Evolutionary conservation across 2,329 filamentous ascomycete species (phyloP).

Genomic region (Diaporthe citriasiana): DNA sequence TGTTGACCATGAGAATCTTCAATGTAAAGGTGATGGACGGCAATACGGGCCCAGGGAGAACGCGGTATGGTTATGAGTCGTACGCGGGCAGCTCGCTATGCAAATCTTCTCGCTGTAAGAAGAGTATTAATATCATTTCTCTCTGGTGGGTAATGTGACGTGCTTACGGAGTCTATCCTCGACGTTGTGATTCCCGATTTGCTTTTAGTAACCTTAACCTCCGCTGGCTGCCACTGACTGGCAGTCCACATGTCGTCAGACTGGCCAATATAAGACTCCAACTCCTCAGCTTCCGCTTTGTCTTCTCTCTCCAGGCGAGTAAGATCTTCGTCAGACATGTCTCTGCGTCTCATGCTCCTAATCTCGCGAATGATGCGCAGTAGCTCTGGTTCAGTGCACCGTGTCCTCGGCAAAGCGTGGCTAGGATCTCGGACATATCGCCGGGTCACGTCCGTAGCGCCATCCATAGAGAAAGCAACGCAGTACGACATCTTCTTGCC

Average conservation of each 20-base stretch:
- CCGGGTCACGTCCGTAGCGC: conserved; percentile 75
- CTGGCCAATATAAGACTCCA: conserved; percentile 79
- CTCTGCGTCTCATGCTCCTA: conserved; percentile 82
- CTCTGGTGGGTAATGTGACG: no score
- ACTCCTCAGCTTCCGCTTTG: conserved; percentile 78
- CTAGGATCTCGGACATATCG: conserved; percentile 79
- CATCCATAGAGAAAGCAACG: conserved; percentile 95
- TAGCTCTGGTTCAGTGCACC: conserved; percentile 88
- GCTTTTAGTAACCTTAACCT: no score
- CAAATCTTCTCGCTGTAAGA: no score
- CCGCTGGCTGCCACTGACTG: no score
- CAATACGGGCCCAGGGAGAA: no score
- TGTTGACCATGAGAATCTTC: no score
- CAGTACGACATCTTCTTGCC: conserved; percentile 97
- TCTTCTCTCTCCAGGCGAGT: conserved; percentile 86
- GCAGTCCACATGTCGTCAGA: conserved; percentile 57
- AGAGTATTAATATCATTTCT: no score
- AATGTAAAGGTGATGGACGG: no score
- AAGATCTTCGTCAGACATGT: conserved; percentile 86
- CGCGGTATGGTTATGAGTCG: no score
- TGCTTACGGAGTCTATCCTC: no score
- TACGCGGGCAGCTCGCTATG: no score
- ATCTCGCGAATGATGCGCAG: conserved; percentile 94
- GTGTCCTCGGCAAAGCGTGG: conserved; percentile 78
- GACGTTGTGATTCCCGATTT: no score